Base-by-base conservation (phyloP, 1,284 basidiomycete genomes). In the Ceratobasidium sp. region DNA sequence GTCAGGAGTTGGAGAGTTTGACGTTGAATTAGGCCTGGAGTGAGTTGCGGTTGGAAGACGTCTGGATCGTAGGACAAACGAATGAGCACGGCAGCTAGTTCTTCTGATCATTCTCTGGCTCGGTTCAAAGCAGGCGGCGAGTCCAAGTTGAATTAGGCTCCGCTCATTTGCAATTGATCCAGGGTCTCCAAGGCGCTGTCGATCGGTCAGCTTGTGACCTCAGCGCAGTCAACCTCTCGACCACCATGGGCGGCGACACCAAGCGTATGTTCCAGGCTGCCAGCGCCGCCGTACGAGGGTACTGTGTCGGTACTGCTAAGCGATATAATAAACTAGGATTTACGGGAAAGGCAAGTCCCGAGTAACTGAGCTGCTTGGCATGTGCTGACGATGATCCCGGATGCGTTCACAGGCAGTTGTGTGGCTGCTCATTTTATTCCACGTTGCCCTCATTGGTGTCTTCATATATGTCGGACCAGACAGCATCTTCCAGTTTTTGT, bases 401-500 rank as follows among this genome's bases (percentile, higher is more conserved):
- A 34, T 30, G 39, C 43, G 62, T 28, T 21, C 46, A n/a, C 16
- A 72, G 69, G 61, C 81, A 43, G 76, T 86, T 59, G 79, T 88
- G 32, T 85, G 82, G 82, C 79, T 81, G 36, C 77, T 85, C 46
- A 70, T 81, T 0, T 67, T 83, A 12, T 84, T 88, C 77, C 84
- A 88, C 74, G 78, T 84, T 36, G 78, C 78, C 39, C 73, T 87
- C 23, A 80, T 81, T 75, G 77, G 28, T 8, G 55, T 73, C 65
- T 79, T 92, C 72, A 76, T 87, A 60, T 72, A 87, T 60, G 80
- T 90, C 50, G 88, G 88, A 0, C 89, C 91, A 18, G 84, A 84
- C 74, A 84, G 84, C 52, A 88, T 93, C 69, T 78, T 78, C 61
- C 91, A 93, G 80, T 85, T 82, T 72, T 81, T 91, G 72, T 93